phyloP scores from a whole-genome alignment of 2,329 filamentous ascomycete species.

The Talaromyces pinophilus region DNA sequence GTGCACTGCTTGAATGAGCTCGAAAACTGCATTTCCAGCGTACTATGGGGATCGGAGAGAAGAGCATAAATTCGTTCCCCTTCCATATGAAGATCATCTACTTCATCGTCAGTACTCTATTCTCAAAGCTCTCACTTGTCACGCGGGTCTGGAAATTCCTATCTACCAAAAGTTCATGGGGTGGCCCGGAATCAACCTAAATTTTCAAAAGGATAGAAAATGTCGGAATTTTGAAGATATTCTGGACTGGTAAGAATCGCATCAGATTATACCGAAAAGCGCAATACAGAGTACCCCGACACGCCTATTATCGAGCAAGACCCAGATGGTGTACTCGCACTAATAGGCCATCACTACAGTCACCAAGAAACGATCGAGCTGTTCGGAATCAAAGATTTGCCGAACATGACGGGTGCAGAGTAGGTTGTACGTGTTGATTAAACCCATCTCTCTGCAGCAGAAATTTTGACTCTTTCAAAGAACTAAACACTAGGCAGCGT shows the following conservation, averaged over 20 bases:
- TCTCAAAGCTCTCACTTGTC: no score
- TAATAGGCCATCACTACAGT: not conserved
- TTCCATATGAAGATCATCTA: no score
- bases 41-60: no score
- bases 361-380: not conserved
- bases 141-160: no score
- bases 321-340: not conserved
- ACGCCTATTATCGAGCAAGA: not conserved
- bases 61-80: no score
- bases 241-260: not conserved
- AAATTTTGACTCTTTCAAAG: not conserved
- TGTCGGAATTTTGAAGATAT: slow-evolving; percentile 8
- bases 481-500: not conserved
- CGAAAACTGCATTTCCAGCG: no score
- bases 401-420: not conserved
- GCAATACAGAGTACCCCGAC: not conserved
- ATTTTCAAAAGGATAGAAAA: not conserved
- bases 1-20: no score
- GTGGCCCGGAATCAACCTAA: no score
- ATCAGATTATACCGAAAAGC: not conserved
- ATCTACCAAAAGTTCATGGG: no score
- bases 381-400: not conserved
- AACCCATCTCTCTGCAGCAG: not conserved
- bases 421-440: not conserved
- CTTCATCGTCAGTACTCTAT: no score